These are phyloP conservation scores for Suhomyces chickasaworum DNA, from an alignment of 1,139 yeast genomes.

Conservation along the genomic window DNA sequence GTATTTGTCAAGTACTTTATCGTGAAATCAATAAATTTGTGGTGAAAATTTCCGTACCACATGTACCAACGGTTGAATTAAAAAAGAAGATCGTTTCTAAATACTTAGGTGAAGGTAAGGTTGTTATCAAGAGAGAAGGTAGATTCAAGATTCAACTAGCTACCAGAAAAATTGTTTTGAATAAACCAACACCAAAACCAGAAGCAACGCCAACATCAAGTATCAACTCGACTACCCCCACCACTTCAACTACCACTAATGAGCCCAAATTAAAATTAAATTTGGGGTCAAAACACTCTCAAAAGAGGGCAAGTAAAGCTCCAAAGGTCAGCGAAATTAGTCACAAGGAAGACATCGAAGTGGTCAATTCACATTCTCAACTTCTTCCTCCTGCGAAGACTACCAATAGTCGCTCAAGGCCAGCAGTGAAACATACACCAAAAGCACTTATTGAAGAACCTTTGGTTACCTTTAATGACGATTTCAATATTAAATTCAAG, in stretches of 20 bases:
- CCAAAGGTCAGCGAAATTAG: not conserved
- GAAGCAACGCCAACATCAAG: too few relatives aligned
- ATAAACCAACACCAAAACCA: constrained; percentile 3
- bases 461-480: constrained; percentile 9
- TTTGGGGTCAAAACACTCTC: constrained; percentile 10
- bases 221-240: too few relatives aligned
- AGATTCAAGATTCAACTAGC: constrained; percentile 47
- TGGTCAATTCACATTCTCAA: not conserved
- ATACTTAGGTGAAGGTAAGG: constrained; percentile 47
- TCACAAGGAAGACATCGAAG: not conserved
- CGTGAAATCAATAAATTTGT: constrained; percentile 61
- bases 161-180: constrained; percentile 20
- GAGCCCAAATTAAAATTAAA: constrained; percentile 27
- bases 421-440: not conserved
- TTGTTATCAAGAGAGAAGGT: constrained; percentile 47
- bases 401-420: not conserved
- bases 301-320: constrained; percentile 7
- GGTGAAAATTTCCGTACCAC: constrained; percentile 67
- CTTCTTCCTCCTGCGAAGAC: not conserved
- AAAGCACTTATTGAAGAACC: constrained; percentile 1
- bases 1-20: constrained; percentile 65
- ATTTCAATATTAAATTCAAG: constrained; percentile 18
- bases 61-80: constrained; percentile 49
- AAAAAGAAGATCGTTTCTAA: constrained; percentile 63
- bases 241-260: not conserved